phyloP scores from a whole-genome alignment of 2,329 filamentous ascomycete species.

The Colletotrichum australisinense region DNA sequence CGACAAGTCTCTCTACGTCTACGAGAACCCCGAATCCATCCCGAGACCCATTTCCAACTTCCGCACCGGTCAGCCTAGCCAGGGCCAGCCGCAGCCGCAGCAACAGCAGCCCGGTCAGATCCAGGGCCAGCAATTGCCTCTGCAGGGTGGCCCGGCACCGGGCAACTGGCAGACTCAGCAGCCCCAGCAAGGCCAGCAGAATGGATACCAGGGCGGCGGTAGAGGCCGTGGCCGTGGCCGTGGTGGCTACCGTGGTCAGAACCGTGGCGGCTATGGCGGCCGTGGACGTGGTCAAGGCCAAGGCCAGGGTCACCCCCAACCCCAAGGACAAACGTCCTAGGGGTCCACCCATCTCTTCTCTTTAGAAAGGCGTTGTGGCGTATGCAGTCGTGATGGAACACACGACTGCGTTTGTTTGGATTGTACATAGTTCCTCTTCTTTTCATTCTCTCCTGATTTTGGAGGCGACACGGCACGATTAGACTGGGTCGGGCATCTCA shows the following conservation, averaged over 20 bases:
- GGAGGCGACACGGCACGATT: conserved; percentile 29
- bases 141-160: conserved; percentile 40
- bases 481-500: conserved; percentile 35
- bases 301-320: conserved; percentile 37
- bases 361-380: conserved; percentile 34
- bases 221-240: conserved; percentile 41
- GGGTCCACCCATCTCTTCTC: conserved; percentile 39
- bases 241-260: conserved; percentile 38
- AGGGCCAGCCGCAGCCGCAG: conserved; percentile 41
- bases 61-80: conserved; percentile 42
- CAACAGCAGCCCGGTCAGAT: conserved; percentile 29
- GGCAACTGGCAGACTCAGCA: conserved; percentile 45
- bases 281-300: conserved; percentile 31
- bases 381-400: conserved; percentile 23
- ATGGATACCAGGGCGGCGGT: conserved; percentile 46
- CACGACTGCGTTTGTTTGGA: conserved; percentile 35
- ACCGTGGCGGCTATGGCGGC: conserved; percentile 26
- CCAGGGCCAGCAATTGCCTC: conserved; percentile 40
- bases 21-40: conserved; percentile 95
- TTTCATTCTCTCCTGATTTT: conserved; percentile 18
- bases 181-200: conserved; percentile 41
- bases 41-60: conserved; percentile 79
- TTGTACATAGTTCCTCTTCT: conserved; percentile 38
- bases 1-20: conserved; percentile 98
- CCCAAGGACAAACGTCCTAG: conserved; percentile 43